Conservation (phyloP, 2,329 filamentous ascomycete genomes). For the Hymenoscyphus scutula region DNA sequence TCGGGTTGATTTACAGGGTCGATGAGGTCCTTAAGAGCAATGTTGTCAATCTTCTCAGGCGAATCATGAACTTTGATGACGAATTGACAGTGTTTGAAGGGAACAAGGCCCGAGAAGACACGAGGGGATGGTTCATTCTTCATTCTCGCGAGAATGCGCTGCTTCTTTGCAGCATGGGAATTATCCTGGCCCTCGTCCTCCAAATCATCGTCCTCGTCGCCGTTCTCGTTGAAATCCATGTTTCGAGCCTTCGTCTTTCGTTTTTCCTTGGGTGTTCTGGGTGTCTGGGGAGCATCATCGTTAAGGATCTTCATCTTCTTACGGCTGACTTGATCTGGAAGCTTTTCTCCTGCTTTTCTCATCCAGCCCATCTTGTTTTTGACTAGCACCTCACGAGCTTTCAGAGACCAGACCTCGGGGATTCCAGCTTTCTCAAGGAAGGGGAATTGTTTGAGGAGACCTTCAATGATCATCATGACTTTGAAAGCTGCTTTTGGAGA, state of each 20-base stretch:
- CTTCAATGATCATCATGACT: neutral
- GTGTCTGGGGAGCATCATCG: neutral
- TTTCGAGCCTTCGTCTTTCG: neutral
- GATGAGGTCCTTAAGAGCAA: conserved; percentile 7
- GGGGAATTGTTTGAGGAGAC: neutral
- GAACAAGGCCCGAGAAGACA: neutral
- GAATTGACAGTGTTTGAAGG: conserved; percentile 5
- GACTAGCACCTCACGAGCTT: neutral
- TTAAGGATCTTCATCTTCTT: neutral
- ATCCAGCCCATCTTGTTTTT: neutral
- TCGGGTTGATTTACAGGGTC: neutral
- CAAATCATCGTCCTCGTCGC: neutral
- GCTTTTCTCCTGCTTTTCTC: neutral
- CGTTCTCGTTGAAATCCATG: neutral
- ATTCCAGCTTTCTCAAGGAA: conserved; percentile 5
- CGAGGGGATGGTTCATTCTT: neutral
- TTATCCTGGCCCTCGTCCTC: neutral
- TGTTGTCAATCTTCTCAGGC: neutral
- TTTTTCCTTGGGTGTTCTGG: neutral
- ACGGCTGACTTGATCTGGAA: neutral
- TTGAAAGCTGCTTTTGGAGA: neutral
- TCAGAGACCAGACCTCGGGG: neutral
- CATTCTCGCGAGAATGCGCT: neutral
- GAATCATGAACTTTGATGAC: neutral
- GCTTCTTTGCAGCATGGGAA: neutral